A percentile compares a stretch with the other conserved stretches of the same genome.
Evolutionary conservation across 2,329 filamentous ascomycete genomes (phyloP).

Genomic region (Cladophialophora chaetospira): DNA sequence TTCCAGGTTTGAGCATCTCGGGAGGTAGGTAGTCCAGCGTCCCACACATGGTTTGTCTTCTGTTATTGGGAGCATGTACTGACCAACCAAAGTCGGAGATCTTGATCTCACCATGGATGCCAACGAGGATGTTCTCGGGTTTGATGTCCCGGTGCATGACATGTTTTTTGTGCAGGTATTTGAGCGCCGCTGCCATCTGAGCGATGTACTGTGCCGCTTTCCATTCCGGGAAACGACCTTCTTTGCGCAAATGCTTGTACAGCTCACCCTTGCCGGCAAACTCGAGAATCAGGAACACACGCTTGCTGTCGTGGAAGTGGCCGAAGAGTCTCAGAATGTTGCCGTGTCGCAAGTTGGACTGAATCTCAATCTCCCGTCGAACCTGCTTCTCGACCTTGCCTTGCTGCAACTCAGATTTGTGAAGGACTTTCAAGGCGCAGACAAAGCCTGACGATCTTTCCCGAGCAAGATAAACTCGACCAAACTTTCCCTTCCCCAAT

Average conservation of each 20-base stretch:
- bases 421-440: conserved; percentile 81
- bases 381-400: conserved; percentile 85
- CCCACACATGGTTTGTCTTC: conserved; percentile 92
- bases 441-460: conserved; percentile 79
- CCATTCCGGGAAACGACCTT: conserved; percentile 79
- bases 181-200: conserved; percentile 85
- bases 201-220: conserved; percentile 85
- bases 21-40: conserved; percentile 96
- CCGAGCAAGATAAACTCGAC: conserved; percentile 79
- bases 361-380: conserved; percentile 84
- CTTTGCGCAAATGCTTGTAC: conserved; percentile 81
- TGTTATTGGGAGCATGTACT: conserved; percentile 93
- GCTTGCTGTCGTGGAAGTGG: conserved; percentile 86
- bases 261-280: conserved; percentile 84
- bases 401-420: conserved; percentile 79
- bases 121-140: conserved; percentile 94
- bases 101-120: conserved; percentile 97
- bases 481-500: conserved; percentile 84
- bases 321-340: conserved; percentile 83
- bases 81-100: conserved; percentile 99
- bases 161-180: conserved; percentile 93
- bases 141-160: conserved; percentile 98
- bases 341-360: conserved; percentile 81
- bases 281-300: conserved; percentile 84
- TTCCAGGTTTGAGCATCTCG: conserved; percentile 88